phyloP scores from a whole-genome alignment of 805 yeast genomes.

The Ogataea nonfermentans region DNA sequence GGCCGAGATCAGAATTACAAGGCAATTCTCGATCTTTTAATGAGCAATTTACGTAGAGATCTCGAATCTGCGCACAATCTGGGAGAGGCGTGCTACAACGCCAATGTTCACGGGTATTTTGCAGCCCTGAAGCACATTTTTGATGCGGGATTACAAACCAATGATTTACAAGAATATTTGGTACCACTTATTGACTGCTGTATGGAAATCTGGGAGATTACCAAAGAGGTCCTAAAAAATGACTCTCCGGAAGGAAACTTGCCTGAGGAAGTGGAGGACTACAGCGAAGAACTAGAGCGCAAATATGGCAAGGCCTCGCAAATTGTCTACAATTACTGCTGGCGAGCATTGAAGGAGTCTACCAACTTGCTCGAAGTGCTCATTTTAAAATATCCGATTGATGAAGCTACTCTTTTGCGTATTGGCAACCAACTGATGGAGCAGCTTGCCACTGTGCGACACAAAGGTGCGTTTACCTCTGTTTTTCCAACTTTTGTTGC shows the following conservation, averaged over 20 bases:
- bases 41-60: slow-evolving; percentile 35
- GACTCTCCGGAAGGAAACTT: slow-evolving; percentile 72
- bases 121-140: slow-evolving; percentile 49
- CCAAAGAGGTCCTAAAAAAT: slow-evolving; percentile 52
- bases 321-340: slow-evolving; percentile 61
- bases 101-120: slow-evolving; percentile 69
- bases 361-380: slow-evolving; percentile 51
- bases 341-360: slow-evolving; percentile 83
- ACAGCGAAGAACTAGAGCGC: slow-evolving; percentile 32
- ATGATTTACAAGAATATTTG: slow-evolving; percentile 4
- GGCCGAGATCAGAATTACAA: slow-evolving; percentile 18
- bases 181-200: slow-evolving; percentile 12
- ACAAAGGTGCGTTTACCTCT: slow-evolving; percentile 90
- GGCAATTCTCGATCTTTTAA: slow-evolving; percentile 32
- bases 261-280: slow-evolving; percentile 44
- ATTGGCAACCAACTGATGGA: slow-evolving; percentile 56
- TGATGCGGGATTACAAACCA: slow-evolving; percentile 14
- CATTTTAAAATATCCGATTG: slow-evolving; percentile 35
- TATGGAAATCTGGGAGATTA: slow-evolving; percentile 41
- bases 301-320: slow-evolving; percentile 41
- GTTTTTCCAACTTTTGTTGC: slow-evolving; percentile 77
- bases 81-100: slow-evolving; percentile 43
- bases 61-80: slow-evolving; percentile 38
- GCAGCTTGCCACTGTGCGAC: slow-evolving; percentile 74
- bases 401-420: slow-evolving; percentile 28